Evolutionary conservation across 2,329 filamentous ascomycete genomes (phyloP).

Genomic region (Fusarium subtropicale): DNA sequence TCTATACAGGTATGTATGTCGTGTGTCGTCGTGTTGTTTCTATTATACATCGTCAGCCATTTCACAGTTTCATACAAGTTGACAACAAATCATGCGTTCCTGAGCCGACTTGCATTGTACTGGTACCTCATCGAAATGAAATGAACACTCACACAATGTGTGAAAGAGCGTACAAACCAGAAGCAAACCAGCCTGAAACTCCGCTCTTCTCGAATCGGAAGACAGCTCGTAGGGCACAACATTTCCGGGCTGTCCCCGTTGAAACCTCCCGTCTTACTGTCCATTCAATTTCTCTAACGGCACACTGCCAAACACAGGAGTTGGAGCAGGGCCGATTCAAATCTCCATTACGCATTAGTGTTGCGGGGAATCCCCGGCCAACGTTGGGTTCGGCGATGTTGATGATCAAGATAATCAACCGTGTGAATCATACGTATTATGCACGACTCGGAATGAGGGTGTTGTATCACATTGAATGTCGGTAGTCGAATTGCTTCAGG

Average conservation of each 20-base stretch:
- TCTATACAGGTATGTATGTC: not conserved
- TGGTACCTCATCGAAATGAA: not conserved
- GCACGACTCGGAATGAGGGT: constrained; percentile 1
- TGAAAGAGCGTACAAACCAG: not conserved
- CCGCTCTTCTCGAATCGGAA: constrained; percentile 2
- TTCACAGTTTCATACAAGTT: constrained; percentile 10
- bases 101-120: not conserved
- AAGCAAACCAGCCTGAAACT: not conserved
- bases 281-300: constrained; percentile 19
- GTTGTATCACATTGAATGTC: constrained; percentile 10
- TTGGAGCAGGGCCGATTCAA: constrained; percentile 35
- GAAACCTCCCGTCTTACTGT: constrained; percentile 36
- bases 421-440: not conserved
- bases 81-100: constrained; percentile 3
- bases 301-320: constrained; percentile 23
- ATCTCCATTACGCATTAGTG: constrained; percentile 16
- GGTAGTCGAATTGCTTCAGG: constrained; percentile 21
- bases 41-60: constrained; percentile 24
- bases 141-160: not conserved
- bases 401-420: constrained; percentile 39
- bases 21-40: constrained; percentile 1
- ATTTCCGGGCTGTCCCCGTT: constrained; percentile 37
- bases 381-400: constrained; percentile 1
- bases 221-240: not conserved
- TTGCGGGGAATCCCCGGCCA: constrained; percentile 17